Conservation (phyloP, 1,284 basidiomycete species). For the Trametes sp. region DNA sequence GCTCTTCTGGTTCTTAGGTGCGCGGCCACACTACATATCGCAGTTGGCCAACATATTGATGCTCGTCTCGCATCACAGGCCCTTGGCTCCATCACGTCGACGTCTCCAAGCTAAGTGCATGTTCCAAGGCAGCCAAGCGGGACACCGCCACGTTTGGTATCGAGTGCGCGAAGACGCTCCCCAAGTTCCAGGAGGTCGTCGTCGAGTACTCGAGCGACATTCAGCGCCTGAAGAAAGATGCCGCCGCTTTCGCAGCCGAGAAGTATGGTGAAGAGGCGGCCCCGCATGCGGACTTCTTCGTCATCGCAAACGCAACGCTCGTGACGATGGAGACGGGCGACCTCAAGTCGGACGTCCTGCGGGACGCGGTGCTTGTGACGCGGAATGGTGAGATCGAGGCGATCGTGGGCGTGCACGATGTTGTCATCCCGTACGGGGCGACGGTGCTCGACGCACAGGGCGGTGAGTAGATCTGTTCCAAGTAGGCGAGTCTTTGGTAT, state of each 20-base stretch:
- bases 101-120: slow-evolving; percentile 56
- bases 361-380: slow-evolving; percentile 57
- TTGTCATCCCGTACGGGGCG: slow-evolving; percentile 52
- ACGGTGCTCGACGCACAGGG: slow-evolving; percentile 64
- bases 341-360: slow-evolving; percentile 53
- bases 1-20: slow-evolving; percentile 77
- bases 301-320: slow-evolving; percentile 71
- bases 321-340: slow-evolving; percentile 67
- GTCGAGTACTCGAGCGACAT: slow-evolving; percentile 69
- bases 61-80: slow-evolving; percentile 52
- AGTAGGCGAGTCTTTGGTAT: not conserved
- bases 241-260: slow-evolving; percentile 38
- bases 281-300: slow-evolving; percentile 53
- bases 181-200: slow-evolving; percentile 62
- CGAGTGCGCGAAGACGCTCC: slow-evolving; percentile 58
- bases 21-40: not conserved
- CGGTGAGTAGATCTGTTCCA: slow-evolving; percentile 49
- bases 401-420: slow-evolving; percentile 51
- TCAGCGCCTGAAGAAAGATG: slow-evolving; percentile 61
- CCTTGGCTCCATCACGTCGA: slow-evolving; percentile 70
- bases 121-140: slow-evolving; percentile 52
- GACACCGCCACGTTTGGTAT: slow-evolving; percentile 66
- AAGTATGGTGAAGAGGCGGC: slow-evolving; percentile 28
- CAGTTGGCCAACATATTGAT: not conserved
- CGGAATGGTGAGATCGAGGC: slow-evolving; percentile 63